Conservation (phyloP, 23 red algal genomes). For the Gracilaria domingensis region DNA sequence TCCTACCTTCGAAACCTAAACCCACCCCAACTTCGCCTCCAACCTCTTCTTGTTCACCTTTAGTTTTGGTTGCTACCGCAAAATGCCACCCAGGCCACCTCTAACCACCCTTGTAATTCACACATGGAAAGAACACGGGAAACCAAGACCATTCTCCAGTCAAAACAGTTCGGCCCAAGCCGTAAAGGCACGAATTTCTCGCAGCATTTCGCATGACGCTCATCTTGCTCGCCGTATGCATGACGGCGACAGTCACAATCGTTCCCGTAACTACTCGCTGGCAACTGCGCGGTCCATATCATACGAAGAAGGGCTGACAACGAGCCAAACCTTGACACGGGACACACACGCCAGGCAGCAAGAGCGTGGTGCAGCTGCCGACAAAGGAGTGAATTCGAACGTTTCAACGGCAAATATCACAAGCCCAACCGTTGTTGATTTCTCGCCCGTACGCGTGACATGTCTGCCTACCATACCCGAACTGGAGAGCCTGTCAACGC, state of each 20-base stretch:
- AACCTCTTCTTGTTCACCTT: background rate
- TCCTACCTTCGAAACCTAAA: too few relatives aligned
- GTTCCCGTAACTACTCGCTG: background rate
- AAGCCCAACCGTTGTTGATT: background rate
- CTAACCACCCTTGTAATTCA: constrained; percentile 78
- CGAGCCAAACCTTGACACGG: background rate
- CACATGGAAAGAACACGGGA: constrained; percentile 86
- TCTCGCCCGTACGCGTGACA: background rate
- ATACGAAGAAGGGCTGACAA: constrained; percentile 7
- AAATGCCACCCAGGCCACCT: constrained; percentile 70
- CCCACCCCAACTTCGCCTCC: too few relatives aligned
- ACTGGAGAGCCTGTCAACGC: background rate
- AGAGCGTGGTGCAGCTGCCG: background rate
- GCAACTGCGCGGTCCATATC: background rate
- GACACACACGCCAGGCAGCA: background rate
- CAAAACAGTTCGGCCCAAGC: constrained; percentile 9
- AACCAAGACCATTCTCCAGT: constrained; percentile 63
- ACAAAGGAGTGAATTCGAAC: background rate
- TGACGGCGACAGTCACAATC: background rate
- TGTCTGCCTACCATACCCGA: constrained; percentile 10
- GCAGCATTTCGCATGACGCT: constrained; percentile 40
- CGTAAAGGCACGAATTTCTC: constrained; percentile 30
- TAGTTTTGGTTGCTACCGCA: background rate
- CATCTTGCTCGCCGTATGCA: constrained; percentile 22
- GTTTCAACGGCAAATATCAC: background rate